Evolutionary conservation across 2,329 filamentous ascomycete species (phyloP), one percentile per base, ranked within the genome.

Genomic region (Ampelomyces quisqualis): DNA sequence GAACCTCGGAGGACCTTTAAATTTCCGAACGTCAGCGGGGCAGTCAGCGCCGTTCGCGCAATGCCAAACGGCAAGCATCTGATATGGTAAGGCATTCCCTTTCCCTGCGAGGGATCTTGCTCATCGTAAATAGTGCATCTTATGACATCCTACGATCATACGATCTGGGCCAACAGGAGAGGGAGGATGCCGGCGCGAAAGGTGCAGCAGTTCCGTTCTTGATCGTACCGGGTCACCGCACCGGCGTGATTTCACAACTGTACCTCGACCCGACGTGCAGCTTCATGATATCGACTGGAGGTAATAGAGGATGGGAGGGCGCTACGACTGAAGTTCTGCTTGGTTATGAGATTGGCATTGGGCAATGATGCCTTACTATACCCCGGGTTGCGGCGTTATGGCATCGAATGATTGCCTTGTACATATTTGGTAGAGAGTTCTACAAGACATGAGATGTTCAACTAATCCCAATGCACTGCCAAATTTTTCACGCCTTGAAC

Each of bases 51-150:
- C 7, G 79, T 98, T 11, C 79, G 86, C 43, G 81, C 89, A 13
- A 97, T 98, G 93, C 82, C 86, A 1, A 98, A 98, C 62, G 89
- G 89, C 2, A 80, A 88, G 33, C 91, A 97, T 73, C 75, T 98
- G 7, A 81, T 98, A 10, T 97, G 93, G 81, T 85, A 70, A 63
- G 73, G 68, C 14, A n/a, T 31, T 17, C 14, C 22, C 23, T 14
- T 38, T 32, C 29, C 22, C 24, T 17, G 26, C 19, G 6, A 10
- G 10, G 7, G 24, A 7, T 7, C 7, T 4, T 8, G 34, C 55
- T 58, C 30, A 53, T 34, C 17, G 15, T 2, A 7, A 7, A 15
- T 27, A 90, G 87, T 67, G 91, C 91, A 8, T 94, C 88, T 0
- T 86, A 95, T 62, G 91, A 97, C 61, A 97, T 97, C 54, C 77